Base-by-base conservation (phyloP, 345 rosid genomes). In the Barbarea vulgaris region DNA sequence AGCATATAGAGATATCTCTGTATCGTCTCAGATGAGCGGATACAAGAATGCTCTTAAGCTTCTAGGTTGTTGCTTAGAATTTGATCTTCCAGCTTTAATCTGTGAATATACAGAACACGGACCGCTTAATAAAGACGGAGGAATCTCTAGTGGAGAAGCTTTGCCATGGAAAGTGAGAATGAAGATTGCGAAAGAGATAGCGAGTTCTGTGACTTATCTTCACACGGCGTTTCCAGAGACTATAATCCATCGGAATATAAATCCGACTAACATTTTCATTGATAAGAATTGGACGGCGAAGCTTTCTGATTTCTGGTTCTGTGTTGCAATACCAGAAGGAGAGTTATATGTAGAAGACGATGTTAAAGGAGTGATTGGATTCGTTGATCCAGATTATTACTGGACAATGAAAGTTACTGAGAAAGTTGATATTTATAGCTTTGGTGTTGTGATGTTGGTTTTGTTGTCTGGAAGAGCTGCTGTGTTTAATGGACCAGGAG, bases 381-480 rank as follows among this genome's bases (percentile, higher is more conserved):
- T 68, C 42, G 69, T 76, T 42, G 79, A 76, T 68, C 75, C 75
- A 1, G 79, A 52, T 53, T 76, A 76, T 69, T 76, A 69, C 41
- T 76, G 70, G 75, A 69, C 80, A 2, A 41, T 42, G 75, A 76
- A 53, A 44, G 80, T 76, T 41, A 76, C 80, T 0, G 75, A 62
- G 59, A 76, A 69, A 25, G 75, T 69, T 41, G 80, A 69, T 62
- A 56, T 61, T 9, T 69, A 61, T 22, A 76, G 75, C 65, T 69
- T 76, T 62, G 75, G 75, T 3, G 80, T 61, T 53, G 47, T 76
- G 39, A 75, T 75, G 79, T 37, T 58, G 73, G 79, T 75, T 51
- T 67, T 75, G 55, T 33, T 69, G 56, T 69, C 80, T 31, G 75
- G 80, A n/a, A 53, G 57, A 76, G 64, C 75, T 69, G 80, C 70